These are phyloP conservation scores for Aaosphaeria pasadenensis DNA, from an alignment of 2,329 filamentous ascomycete species.

Conservation along the genomic window DNA sequence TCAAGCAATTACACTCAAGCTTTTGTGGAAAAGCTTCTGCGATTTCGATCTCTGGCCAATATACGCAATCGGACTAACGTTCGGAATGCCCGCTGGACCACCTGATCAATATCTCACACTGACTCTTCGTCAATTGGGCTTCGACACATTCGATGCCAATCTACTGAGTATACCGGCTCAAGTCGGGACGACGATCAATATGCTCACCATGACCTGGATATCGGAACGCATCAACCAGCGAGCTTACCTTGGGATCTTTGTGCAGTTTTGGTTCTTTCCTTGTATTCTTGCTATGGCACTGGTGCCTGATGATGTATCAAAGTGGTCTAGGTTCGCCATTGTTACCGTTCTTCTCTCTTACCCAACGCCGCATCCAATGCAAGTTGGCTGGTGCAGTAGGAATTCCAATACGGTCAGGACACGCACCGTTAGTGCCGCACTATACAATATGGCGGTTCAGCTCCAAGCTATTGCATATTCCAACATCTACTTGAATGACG, in stretches of 20 bases:
- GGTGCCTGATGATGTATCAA: constrained; percentile 13
- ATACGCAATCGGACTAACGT: constrained; percentile 44
- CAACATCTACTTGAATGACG: constrained; percentile 49
- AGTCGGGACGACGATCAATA: constrained; percentile 10
- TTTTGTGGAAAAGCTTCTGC: constrained; percentile 19
- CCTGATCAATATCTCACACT: constrained; percentile 49
- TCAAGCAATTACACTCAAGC: constrained; percentile 16
- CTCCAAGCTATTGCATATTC: constrained; percentile 45
- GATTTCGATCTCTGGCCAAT: constrained; percentile 34
- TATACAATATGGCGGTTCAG: constrained; percentile 47
- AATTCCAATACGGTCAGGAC: constrained; percentile 41
- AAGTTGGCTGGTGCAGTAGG: constrained; percentile 38
- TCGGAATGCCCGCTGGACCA: constrained; percentile 22
- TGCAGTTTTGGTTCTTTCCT: constrained; percentile 42
- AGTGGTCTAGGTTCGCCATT: constrained; percentile 39
- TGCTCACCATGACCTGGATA: constrained; percentile 38
- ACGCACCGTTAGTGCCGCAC: constrained; percentile 38
- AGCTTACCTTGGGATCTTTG: constrained; percentile 46
- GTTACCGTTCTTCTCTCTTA: constrained; percentile 39
- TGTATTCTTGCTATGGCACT: constrained; percentile 37
- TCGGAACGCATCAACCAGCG: constrained; percentile 48
- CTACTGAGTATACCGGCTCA: constrained; percentile 57
- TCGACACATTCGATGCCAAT: constrained; percentile 61
- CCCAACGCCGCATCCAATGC: constrained; percentile 42
- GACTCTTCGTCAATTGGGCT: constrained; percentile 57